phyloP scores from a whole-genome alignment of 805 yeast species.

The Millerozyma miso region DNA sequence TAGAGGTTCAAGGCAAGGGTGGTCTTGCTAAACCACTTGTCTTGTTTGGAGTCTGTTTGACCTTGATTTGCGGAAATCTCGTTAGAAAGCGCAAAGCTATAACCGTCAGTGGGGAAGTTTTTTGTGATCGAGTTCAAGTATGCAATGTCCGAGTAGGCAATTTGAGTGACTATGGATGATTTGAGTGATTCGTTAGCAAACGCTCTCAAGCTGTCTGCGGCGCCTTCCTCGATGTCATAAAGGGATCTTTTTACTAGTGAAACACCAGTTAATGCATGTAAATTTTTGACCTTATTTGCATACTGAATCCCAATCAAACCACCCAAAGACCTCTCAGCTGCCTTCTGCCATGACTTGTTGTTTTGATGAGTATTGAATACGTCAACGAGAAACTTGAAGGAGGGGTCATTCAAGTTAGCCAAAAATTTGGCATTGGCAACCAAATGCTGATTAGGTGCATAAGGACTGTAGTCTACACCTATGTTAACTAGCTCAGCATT shows the following conservation, averaged over 20 bases:
- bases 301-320: slow-evolving; percentile 50
- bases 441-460: slow-evolving; percentile 46
- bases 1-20: slow-evolving; percentile 24
- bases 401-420: slow-evolving; percentile 45
- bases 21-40: slow-evolving; percentile 31
- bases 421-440: slow-evolving; percentile 41
- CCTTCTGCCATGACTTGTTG: slow-evolving; percentile 48
- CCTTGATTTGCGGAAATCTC: slow-evolving; percentile 42
- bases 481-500: slow-evolving; percentile 50
- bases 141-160: slow-evolving; percentile 18
- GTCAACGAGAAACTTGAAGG: slow-evolving; percentile 37
- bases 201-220: slow-evolving; percentile 41
- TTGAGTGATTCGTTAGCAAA: slow-evolving; percentile 34
- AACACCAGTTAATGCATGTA: slow-evolving; percentile 47
- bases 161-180: slow-evolving; percentile 26
- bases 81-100: slow-evolving; percentile 56
- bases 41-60: slow-evolving; percentile 17
- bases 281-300: slow-evolving; percentile 15
- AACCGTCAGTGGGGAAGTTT: slow-evolving; percentile 44
- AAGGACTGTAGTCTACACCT: slow-evolving; percentile 46
- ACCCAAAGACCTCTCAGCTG: slow-evolving; percentile 52
- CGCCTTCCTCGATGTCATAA: slow-evolving; percentile 45
- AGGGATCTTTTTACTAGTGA: slow-evolving; percentile 56
- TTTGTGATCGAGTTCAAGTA: slow-evolving; percentile 20
- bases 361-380: slow-evolving; percentile 33